Conservation (phyloP, 2,329 filamentous ascomycete species). For the Calonectria pseudoturangicola region DNA sequence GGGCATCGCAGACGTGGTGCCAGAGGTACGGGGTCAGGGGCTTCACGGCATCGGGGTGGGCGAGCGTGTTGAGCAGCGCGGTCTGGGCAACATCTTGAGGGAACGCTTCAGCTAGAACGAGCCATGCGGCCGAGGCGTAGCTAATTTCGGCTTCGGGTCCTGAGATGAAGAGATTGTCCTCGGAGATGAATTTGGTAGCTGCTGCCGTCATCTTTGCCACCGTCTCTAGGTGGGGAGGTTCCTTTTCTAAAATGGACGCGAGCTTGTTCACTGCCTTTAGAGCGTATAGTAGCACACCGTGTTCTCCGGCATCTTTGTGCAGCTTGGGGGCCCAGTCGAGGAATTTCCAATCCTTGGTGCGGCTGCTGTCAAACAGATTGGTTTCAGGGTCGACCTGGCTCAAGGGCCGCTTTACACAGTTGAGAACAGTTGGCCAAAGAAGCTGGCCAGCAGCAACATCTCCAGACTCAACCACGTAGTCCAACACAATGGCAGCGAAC, state of each 20-base stretch:
- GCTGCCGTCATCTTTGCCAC: constrained; percentile 37
- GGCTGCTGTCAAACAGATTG: constrained; percentile 28
- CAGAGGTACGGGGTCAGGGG: constrained; percentile 43
- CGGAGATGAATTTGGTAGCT: constrained; percentile 29
- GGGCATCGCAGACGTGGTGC: constrained; percentile 44
- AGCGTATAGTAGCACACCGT: constrained; percentile 33
- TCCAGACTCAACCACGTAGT: constrained; percentile 57
- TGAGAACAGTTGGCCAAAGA: constrained; percentile 57
- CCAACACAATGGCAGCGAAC: constrained; percentile 57
- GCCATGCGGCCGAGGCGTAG: constrained; percentile 41
- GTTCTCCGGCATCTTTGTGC: constrained; percentile 30
- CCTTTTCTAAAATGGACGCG: constrained; percentile 21
- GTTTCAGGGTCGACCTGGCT: constrained; percentile 51
- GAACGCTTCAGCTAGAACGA: constrained; percentile 32
- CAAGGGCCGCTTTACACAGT: constrained; percentile 54
- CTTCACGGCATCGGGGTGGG: constrained; percentile 37
- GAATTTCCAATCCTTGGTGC: constrained; percentile 37
- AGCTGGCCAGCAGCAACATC: constrained; percentile 54
- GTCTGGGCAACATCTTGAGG: constrained; percentile 23
- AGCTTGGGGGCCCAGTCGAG: constrained; percentile 39
- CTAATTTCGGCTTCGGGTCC: constrained; percentile 34
- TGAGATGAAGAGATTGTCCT: constrained; percentile 35
- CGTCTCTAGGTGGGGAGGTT: constrained; percentile 35
- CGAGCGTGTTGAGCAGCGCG: constrained; percentile 31
- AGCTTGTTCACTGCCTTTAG: constrained; percentile 40